phyloP scores from a whole-genome alignment of 192 early-diverging fungal genomes.

The Backusella mclennaniae region DNA sequence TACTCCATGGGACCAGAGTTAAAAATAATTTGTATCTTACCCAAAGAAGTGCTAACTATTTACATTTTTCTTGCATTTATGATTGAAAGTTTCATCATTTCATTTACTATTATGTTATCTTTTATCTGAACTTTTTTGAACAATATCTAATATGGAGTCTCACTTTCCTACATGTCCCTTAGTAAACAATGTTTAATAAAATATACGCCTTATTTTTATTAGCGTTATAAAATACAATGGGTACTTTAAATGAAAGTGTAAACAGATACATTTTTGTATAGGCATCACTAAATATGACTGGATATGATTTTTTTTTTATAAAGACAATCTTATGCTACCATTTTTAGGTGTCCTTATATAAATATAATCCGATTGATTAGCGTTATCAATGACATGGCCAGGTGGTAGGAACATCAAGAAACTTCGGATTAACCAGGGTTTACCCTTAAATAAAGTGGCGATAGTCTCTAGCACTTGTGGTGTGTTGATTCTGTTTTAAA shows the following conservation, averaged over 20 bases:
- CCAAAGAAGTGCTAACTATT: too few species aligned
- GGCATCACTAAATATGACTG: too few species aligned
- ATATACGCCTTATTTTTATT: too few species aligned
- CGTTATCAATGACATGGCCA: slow-evolving; percentile 18
- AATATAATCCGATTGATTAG: slow-evolving; percentile 8
- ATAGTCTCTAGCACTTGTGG: slow-evolving; percentile 24
- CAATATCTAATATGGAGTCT: background rate
- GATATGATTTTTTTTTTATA: background rate
- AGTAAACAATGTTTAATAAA: too few species aligned
- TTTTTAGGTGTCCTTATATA: slow-evolving; percentile 22
- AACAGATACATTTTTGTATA: too few species aligned
- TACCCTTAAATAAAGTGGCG: slow-evolving; percentile 21
- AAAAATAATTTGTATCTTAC: too few species aligned
- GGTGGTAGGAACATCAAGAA: slow-evolving; percentile 30
- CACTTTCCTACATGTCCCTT: background rate
- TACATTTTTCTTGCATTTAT: slow-evolving; percentile 31
- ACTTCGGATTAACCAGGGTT: slow-evolving; percentile 21
- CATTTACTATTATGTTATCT: slow-evolving; percentile 31
- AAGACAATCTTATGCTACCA: slow-evolving; percentile 3
- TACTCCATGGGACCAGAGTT: too few species aligned
- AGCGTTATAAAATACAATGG: too few species aligned
- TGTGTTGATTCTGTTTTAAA: slow-evolving; percentile 18
- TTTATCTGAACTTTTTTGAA: background rate
- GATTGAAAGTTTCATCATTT: slow-evolving; percentile 42
- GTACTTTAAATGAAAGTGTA: too few species aligned